Evolutionary conservation across 208 protist species (phyloP).

Genomic region (Leishmania gerbilli): DNA sequence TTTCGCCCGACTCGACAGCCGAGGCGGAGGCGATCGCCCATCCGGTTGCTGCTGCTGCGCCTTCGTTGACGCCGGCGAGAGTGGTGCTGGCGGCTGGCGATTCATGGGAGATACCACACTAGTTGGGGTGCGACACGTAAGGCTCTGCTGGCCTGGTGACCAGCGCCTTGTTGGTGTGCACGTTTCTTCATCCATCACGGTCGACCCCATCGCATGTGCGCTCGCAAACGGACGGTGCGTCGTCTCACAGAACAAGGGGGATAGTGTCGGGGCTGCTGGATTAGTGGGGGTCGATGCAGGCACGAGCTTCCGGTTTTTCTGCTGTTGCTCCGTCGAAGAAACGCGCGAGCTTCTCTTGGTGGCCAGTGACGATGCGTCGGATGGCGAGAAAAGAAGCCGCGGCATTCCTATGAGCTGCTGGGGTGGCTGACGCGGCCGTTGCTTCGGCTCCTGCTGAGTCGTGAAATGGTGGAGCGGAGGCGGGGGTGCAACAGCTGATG

Average conservation of each 20-base stretch:
- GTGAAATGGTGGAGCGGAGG: not conserved
- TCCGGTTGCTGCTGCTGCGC: not conserved
- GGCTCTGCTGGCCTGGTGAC: not conserved
- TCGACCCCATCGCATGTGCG: not conserved
- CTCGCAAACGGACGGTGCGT: not conserved
- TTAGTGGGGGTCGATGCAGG: not conserved
- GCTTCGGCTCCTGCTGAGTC: not conserved
- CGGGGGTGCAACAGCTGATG: not conserved
- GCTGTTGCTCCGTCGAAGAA: not conserved
- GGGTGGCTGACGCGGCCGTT: slow-evolving; percentile 5
- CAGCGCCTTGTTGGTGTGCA: not conserved
- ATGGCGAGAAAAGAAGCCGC: slow-evolving; percentile 13
- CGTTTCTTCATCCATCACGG: not conserved
- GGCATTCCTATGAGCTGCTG: slow-evolving; percentile 12
- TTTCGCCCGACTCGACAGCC: slow-evolving; percentile 24
- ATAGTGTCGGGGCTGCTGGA: not conserved
- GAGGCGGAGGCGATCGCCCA: slow-evolving; percentile 18
- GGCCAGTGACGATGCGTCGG: slow-evolving; percentile 5
- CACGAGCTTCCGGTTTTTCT: not conserved
- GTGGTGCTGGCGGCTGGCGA: not conserved
- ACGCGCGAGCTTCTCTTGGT: not conserved
- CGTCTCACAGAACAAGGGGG: not conserved
- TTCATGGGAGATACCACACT: not conserved
- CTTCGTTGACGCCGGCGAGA: not conserved
- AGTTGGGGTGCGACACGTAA: not conserved